A percentile compares a stretch with the other conserved stretches of the same genome.
Evolutionary conservation across 768 basidiomycete species (phyloP).

Genomic region (Mycena capillaripes): DNA sequence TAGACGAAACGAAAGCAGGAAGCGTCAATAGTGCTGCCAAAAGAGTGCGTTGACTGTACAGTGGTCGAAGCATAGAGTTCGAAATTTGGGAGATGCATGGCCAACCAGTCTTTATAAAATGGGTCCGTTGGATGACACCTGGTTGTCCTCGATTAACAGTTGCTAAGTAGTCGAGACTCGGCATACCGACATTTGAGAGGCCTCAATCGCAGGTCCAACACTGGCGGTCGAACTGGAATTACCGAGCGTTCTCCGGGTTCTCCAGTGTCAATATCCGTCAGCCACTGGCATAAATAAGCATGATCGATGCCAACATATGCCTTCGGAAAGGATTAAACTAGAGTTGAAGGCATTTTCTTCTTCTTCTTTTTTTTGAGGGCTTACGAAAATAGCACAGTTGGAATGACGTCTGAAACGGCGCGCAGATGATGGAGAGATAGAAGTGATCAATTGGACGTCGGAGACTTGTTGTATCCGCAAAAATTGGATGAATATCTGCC

Average conservation of each 20-base stretch:
- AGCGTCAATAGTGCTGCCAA: conserved; percentile 8
- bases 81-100: neutral
- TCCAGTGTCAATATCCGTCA: neutral
- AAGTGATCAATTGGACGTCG: conserved; percentile 1
- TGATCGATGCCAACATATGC: neutral
- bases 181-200: neutral
- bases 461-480: conserved; percentile 2
- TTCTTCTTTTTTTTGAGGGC: too few relatives aligned
- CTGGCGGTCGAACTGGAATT: neutral
- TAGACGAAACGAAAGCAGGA: conserved; percentile 11
- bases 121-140: conserved; percentile 6
- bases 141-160: conserved; percentile 5
- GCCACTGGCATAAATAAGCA: conserved; percentile 2
- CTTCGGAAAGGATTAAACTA: neutral
- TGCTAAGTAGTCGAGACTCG: neutral
- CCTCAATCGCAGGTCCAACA: neutral
- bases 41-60: conserved; percentile 1
- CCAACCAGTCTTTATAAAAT: neutral
- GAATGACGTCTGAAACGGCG: neutral
- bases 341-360: conserved; percentile 6
- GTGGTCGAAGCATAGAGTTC: conserved; percentile 1
- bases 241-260: neutral
- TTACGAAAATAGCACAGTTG: neutral
- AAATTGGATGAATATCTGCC: conserved; percentile 1
- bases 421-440: neutral